Conservation (phyloP, 371 early-diverging fungal species). For the Circinella umbellata region DNA sequence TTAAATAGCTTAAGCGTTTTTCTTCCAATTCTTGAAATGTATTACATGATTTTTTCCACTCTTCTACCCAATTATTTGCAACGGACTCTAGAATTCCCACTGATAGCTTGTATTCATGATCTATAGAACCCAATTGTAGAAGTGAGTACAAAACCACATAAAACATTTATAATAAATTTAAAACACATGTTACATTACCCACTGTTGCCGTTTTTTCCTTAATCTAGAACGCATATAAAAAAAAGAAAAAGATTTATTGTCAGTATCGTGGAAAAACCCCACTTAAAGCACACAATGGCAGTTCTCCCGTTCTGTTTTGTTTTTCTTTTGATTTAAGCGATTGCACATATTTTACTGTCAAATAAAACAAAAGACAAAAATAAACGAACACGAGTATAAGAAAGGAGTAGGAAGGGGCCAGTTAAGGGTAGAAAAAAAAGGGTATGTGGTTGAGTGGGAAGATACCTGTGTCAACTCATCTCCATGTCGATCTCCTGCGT, state of each 20-base stretch:
- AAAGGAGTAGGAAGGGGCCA: background rate
- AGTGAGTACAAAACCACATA: background rate
- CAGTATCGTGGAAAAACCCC: background rate
- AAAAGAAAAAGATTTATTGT: background rate
- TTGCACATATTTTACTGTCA: too few relatives aligned
- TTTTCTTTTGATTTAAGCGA: too few relatives aligned
- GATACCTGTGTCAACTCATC: slow-evolving; percentile 6
- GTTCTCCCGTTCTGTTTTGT: too few relatives aligned
- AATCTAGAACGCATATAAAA: background rate
- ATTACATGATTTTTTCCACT: slow-evolving; percentile 18
- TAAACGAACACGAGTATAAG: too few relatives aligned
- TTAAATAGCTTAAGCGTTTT: slow-evolving; percentile 20
- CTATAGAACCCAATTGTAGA: slow-evolving; percentile 2
- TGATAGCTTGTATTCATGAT: slow-evolving; percentile 20
- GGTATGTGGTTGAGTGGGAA: background rate
- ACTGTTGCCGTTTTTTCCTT: slow-evolving; percentile 7
- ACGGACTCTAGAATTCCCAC: slow-evolving; percentile 15
- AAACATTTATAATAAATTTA: background rate
- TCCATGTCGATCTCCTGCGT: slow-evolving; percentile 6
- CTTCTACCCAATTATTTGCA: slow-evolving; percentile 14
- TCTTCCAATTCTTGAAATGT: slow-evolving; percentile 26
- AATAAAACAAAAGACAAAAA: too few relatives aligned
- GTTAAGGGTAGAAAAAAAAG: too few relatives aligned
- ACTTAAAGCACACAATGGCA: too few relatives aligned
- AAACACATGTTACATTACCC: slow-evolving; percentile 2